These are phyloP conservation scores for Mrakia hoshinonis DNA, from an alignment of 768 basidiomycete species.

Conservation along the genomic window DNA sequence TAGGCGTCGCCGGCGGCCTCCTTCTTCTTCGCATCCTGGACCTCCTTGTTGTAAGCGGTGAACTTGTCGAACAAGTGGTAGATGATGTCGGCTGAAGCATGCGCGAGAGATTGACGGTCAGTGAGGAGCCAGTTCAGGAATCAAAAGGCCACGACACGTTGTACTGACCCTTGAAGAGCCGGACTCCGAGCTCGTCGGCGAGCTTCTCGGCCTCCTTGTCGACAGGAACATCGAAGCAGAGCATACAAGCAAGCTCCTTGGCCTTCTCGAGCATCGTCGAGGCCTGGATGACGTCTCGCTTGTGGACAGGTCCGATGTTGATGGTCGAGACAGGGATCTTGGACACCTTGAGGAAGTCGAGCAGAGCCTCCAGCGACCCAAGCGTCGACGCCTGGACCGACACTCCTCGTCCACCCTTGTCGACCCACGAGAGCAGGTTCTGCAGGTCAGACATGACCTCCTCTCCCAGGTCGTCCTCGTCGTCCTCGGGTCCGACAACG, in stretches of 20 bases:
- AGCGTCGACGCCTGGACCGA: conserved; percentile 96
- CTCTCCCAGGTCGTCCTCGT: conserved; percentile 87
- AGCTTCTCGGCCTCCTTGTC: conserved; percentile 87
- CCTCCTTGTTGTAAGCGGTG: conserved; percentile 84
- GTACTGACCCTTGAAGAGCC: conserved; percentile 74
- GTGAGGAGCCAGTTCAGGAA: background rate
- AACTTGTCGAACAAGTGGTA: conserved; percentile 97
- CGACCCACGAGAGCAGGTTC: conserved; percentile 74
- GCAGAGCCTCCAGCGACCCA: conserved; percentile 88
- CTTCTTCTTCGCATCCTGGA: conserved; percentile 78
- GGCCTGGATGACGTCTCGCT: conserved; percentile 85
- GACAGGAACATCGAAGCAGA: conserved; percentile 91
- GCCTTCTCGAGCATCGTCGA: conserved; percentile 93
- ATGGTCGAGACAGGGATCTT: conserved; percentile 97
- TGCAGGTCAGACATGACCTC: conserved; percentile 96
- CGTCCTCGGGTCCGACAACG: conserved; percentile 87
- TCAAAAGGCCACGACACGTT: background rate
- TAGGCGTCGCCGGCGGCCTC: conserved; percentile 92
- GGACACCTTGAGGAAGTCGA: conserved; percentile 88
- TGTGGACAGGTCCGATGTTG: conserved; percentile 94
- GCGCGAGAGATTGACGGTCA: background rate
- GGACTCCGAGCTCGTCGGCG: conserved; percentile 89
- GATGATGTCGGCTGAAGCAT: conserved; percentile 77
- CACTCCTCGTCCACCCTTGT: conserved; percentile 91
- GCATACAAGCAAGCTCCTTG: conserved; percentile 85